These are phyloP conservation scores for Cryptosporidium felis DNA, from an alignment of 169 alveolate species.

Conservation along the genomic window DNA sequence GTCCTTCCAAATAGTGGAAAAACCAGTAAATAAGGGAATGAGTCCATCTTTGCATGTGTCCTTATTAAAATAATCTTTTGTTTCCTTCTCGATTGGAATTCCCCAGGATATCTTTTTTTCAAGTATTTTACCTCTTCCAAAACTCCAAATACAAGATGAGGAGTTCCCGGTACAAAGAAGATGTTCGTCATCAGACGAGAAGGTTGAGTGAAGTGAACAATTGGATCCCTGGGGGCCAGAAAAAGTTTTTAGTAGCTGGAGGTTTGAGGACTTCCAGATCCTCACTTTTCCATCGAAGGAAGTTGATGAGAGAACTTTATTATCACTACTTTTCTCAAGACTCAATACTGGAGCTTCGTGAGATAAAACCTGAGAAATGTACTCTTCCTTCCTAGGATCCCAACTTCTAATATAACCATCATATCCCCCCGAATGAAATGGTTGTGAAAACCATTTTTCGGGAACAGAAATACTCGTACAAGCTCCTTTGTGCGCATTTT, in stretches of 20 bases:
- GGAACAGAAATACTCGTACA: slow-evolving; percentile 50
- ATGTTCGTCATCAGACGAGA: slow-evolving; percentile 21
- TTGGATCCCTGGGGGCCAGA: slow-evolving; percentile 22
- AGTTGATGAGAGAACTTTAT: slow-evolving; percentile 21
- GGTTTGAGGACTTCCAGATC: slow-evolving; percentile 37
- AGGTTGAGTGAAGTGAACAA: slow-evolving; percentile 10
- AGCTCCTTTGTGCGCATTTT: slow-evolving; percentile 36
- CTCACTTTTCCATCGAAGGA: slow-evolving; percentile 44
- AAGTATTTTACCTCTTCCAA: not conserved
- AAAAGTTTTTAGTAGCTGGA: slow-evolving; percentile 6
- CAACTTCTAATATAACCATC: slow-evolving; percentile 57
- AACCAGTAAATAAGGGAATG: slow-evolving; percentile 21
- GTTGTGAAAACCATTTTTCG: not conserved
- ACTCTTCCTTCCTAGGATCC: slow-evolving; percentile 49
- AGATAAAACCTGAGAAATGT: slow-evolving; percentile 14
- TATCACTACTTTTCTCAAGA: slow-evolving; percentile 1
- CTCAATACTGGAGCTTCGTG: slow-evolving; percentile 32
- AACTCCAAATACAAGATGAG: slow-evolving; percentile 33
- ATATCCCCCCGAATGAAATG: slow-evolving; percentile 41
- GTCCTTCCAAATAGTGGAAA: slow-evolving; percentile 18
- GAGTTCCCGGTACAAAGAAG: slow-evolving; percentile 8
- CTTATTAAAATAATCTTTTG: not conserved
- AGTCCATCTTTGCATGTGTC: not conserved
- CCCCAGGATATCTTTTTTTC: not conserved
- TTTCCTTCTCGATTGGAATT: not conserved